phyloP scores from a whole-genome alignment of 768 basidiomycete species.

The Neoboletus subvelutipes region DNA sequence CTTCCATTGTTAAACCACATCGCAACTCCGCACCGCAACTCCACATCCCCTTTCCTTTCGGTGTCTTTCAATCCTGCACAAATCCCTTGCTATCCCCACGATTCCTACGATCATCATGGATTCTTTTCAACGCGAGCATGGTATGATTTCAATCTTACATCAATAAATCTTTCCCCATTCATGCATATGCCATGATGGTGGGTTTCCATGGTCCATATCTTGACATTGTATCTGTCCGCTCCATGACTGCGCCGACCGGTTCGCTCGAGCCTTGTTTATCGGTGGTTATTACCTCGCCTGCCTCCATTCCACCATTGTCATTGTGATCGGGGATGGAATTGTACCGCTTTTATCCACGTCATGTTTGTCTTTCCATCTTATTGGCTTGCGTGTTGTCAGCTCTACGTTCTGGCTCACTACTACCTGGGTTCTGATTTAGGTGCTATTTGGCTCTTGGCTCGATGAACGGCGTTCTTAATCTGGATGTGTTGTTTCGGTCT shows the following conservation, averaged over 20 bases:
- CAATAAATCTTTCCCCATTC: slow-evolving; percentile 10
- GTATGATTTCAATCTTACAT: neutral
- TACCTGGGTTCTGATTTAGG: slow-evolving; percentile 3
- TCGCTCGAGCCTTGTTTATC: neutral
- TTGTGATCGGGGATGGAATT: neutral
- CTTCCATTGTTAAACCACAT: neutral
- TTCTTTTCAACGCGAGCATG: neutral
- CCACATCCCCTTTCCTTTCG: neutral
- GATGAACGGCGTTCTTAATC: slow-evolving; percentile 2
- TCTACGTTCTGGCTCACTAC: neutral
- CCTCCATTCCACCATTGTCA: neutral
- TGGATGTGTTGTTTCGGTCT: neutral
- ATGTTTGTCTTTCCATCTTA: neutral
- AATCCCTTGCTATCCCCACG: slow-evolving; percentile 19
- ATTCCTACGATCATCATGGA: slow-evolving; percentile 25
- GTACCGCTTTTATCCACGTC: neutral
- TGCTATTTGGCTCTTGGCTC: neutral
- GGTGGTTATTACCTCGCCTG: neutral
- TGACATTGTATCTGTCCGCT: neutral
- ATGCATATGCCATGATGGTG: neutral
- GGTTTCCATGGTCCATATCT: neutral
- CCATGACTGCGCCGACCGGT: neutral
- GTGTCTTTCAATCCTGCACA: slow-evolving; percentile 3
- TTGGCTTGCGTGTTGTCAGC: slow-evolving; percentile 1
- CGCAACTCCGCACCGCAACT: neutral